A percentile compares a stretch with the other conserved stretches of the same genome.
These are phyloP conservation scores for Curvularia hawaiiensis DNA, from an alignment of 2,329 filamentous ascomycete genomes.

Conservation along the genomic window DNA sequence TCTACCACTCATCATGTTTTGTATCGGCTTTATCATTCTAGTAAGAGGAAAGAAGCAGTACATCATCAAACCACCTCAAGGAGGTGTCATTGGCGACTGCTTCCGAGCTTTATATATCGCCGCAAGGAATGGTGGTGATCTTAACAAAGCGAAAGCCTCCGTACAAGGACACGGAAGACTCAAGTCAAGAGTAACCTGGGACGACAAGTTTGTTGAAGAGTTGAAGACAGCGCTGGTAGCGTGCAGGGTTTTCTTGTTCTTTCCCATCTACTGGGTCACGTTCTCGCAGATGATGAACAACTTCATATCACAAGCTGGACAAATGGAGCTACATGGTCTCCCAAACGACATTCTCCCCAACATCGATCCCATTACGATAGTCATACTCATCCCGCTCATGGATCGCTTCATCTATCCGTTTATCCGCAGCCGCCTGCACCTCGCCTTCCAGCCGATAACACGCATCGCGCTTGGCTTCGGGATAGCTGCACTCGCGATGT, in stretches of 20 bases:
- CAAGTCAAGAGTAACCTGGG: constrained; percentile 58
- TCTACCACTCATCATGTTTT: constrained; percentile 68
- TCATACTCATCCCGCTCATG: constrained; percentile 54
- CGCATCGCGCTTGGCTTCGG: constrained; percentile 60
- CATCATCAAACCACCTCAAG: constrained; percentile 46
- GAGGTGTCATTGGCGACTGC: constrained; percentile 44
- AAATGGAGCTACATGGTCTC: constrained; percentile 54
- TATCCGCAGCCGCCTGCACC: constrained; percentile 48
- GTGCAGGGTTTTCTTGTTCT: constrained; percentile 69
- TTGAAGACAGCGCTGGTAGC: constrained; percentile 68
- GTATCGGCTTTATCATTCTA: constrained; percentile 63
- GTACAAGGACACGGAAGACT: constrained; percentile 51
- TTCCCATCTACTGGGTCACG: constrained; percentile 54
- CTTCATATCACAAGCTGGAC: constrained; percentile 55
- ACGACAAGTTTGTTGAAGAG: constrained; percentile 74
- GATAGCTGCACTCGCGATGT: constrained; percentile 58
- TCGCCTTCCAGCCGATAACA: constrained; percentile 57
- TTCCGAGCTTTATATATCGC: constrained; percentile 66
- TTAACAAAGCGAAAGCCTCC: constrained; percentile 68
- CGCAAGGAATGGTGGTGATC: constrained; percentile 57
- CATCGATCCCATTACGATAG: constrained; percentile 53
- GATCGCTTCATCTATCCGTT: constrained; percentile 54
- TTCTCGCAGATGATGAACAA: constrained; percentile 55
- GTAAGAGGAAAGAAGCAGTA: constrained; percentile 42
- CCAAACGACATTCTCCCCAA: constrained; percentile 57